Percentiles rank a stretch among this genome's conserved stretches.
Evolutionary conservation across 139 green algal species (phyloP).

Genomic region (Coccomyxa sp.): DNA sequence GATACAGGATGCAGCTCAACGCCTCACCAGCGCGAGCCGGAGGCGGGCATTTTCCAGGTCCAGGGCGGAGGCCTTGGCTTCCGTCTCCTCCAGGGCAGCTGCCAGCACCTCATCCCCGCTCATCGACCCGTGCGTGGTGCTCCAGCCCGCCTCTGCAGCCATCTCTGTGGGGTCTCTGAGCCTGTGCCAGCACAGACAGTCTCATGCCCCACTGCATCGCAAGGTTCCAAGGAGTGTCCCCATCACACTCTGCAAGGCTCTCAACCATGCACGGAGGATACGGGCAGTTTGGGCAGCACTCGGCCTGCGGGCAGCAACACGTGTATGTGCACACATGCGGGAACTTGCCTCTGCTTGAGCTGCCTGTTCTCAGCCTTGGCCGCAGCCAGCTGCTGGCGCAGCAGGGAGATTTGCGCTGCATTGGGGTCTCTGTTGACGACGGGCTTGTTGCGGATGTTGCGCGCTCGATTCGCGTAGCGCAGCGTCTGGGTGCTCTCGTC

Average conservation of each 20-base stretch:
- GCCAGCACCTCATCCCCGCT: conserved; percentile 19
- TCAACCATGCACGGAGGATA: no score
- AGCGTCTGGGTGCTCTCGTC: conserved; percentile 87
- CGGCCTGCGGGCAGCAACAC: no score
- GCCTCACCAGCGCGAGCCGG: conserved; percentile 61
- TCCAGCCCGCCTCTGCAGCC: not conserved
- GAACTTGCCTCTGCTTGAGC: conserved; percentile 34
- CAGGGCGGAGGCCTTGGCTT: conserved; percentile 40
- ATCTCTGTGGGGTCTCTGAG: no score
- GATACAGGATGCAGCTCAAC: no score
- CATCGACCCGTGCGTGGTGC: not conserved
- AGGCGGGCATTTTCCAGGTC: conserved; percentile 55
- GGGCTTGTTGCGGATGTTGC: conserved; percentile 95
- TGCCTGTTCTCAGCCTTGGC: conserved; percentile 44
- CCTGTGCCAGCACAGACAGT: no score
- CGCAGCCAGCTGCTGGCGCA: conserved; percentile 69
- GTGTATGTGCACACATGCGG: no score
- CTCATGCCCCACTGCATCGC: no score
- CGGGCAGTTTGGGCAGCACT: no score
- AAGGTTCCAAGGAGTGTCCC: no score
- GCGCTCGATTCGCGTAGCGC: conserved; percentile 80
- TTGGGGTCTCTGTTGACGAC: conserved; percentile 87
- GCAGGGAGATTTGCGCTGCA: conserved; percentile 64
- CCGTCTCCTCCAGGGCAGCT: conserved; percentile 46
- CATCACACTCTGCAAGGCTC: no score